Conservation (phyloP, 108 stramenopile genomes). For the Nannochloropsis gaditana region DNA sequence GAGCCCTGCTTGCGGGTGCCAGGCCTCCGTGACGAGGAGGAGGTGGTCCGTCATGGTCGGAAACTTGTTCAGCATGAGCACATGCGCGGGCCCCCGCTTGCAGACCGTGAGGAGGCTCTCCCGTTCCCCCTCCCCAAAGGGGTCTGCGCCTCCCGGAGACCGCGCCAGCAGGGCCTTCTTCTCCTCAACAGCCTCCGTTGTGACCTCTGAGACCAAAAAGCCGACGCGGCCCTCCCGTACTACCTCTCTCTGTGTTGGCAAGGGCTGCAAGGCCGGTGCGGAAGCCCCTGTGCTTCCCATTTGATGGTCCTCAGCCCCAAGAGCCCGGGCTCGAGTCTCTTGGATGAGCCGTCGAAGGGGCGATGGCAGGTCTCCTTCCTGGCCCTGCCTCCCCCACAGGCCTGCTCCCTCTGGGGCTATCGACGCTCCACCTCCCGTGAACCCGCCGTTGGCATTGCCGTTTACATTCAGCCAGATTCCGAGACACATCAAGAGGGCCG, state of each 20-base stretch:
- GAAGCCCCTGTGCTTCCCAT: background rate
- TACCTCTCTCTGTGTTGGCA: background rate
- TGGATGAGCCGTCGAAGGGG: slow-evolving; percentile 19
- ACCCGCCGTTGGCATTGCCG: background rate
- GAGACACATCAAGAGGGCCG: background rate
- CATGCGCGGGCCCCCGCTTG: slow-evolving; percentile 24
- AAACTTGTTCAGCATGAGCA: slow-evolving; percentile 43
- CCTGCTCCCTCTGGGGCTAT: background rate
- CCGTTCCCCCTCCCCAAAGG: slow-evolving; percentile 5
- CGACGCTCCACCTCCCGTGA: background rate
- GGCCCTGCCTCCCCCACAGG: background rate
- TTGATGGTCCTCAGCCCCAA: background rate
- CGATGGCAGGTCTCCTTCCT: background rate
- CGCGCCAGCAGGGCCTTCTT: background rate
- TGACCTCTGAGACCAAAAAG: background rate
- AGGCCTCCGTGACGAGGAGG: slow-evolving; percentile 38
- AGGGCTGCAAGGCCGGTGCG: background rate
- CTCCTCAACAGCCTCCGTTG: background rate
- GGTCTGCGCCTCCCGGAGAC: background rate
- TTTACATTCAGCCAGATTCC: background rate
- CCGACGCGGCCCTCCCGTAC: background rate
- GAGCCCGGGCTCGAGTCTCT: background rate
- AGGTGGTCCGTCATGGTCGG: slow-evolving; percentile 34
- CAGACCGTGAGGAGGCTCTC: slow-evolving; percentile 4
- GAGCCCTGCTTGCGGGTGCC: slow-evolving; percentile 21